phyloP scores from a whole-genome alignment of 1,284 basidiomycete species.

The Irpex sp. region DNA sequence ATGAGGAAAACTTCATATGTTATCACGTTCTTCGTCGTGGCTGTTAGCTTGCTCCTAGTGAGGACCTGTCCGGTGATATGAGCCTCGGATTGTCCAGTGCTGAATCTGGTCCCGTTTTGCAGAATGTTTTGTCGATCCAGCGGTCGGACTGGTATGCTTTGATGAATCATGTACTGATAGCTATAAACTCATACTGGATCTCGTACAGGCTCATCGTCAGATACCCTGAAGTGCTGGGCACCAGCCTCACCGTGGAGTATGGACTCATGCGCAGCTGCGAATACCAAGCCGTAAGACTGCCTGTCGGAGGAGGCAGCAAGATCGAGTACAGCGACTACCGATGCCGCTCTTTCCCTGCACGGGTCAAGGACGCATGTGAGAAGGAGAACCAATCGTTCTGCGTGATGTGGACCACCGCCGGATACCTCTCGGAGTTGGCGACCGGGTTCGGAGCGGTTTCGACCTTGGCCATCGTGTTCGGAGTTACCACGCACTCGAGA shows the following conservation, averaged over 20 bases:
- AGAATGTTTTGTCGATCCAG: slow-evolving; percentile 56
- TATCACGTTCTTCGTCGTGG: slow-evolving; percentile 49
- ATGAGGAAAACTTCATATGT: slow-evolving; percentile 67
- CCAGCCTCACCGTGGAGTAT: slow-evolving; percentile 46
- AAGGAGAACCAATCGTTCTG: slow-evolving; percentile 56
- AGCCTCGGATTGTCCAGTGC: not conserved
- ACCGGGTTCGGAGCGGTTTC: slow-evolving; percentile 58
- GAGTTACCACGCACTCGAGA: slow-evolving; percentile 65
- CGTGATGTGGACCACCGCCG: slow-evolving; percentile 63
- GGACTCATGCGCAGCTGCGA: slow-evolving; percentile 58
- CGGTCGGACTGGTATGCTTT: slow-evolving; percentile 58
- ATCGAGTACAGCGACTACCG: slow-evolving; percentile 50
- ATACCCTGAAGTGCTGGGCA: slow-evolving; percentile 40
- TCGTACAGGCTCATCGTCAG: slow-evolving; percentile 50
- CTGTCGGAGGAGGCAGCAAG: slow-evolving; percentile 37
- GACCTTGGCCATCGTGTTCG: slow-evolving; percentile 53
- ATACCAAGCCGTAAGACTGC: slow-evolving; percentile 42
- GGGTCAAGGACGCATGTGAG: slow-evolving; percentile 58
- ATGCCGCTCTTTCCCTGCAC: slow-evolving; percentile 60
- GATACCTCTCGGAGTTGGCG: slow-evolving; percentile 55
- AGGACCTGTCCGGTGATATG: slow-evolving; percentile 18
- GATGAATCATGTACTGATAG: no score
- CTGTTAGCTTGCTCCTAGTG: slow-evolving; percentile 47
- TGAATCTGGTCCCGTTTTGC: slow-evolving; percentile 4
- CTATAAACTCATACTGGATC: no score